Base-by-base conservation (phyloP, 495 filamentous ascomycete genomes). In the Aspergillus sparsus region DNA sequence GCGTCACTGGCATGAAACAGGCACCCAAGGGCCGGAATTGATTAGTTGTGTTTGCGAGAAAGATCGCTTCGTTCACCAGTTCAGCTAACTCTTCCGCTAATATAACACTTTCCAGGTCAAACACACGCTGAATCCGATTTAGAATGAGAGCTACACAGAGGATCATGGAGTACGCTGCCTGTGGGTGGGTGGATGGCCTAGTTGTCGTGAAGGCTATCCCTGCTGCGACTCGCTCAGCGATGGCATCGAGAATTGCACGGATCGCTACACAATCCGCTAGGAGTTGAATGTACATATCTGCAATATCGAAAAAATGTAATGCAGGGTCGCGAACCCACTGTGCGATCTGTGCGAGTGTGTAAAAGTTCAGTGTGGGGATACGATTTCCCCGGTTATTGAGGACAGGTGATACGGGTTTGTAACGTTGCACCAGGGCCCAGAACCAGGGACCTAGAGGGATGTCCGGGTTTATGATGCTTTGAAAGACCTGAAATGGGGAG, bases 401-500 rank as follows among this genome's bases (percentile, higher is more conserved):
- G 3, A 57, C 5, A 2, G 58, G 53, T 2, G 42, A 32, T 10
- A 46, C 54, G 13, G 55, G 57, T 32, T 31, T 21, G 36, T 64
- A 64, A 7, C 47, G 32, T 1, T 62, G 37, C 34, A 54, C 52
- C 2, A 65, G 44, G 13, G 63, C 55, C 57, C 61, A 68, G 27
- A 69, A 68, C 21, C 57, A 53, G 8, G 60, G 60, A 10, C 53
- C 50, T 39, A 76, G 62, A n/a, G 62, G 59, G 15, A 76, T 67
- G 1, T 58, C 60, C 7, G 67, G 66, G n/a, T 74, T 66, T 27
- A 67, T 62, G 11, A 73, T 62, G 15, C 65, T 69, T 57, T 76
- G 71, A n/a, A 77, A 47, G 16, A 76, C 68, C 74, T 77, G 33
- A 37, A 10, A 32, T 10, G 7, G 11, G 34, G 6, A 13, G 13